Evolutionary conservation across 345 rosid genomes (phyloP).

Genomic region (Lepidium didymum): DNA sequence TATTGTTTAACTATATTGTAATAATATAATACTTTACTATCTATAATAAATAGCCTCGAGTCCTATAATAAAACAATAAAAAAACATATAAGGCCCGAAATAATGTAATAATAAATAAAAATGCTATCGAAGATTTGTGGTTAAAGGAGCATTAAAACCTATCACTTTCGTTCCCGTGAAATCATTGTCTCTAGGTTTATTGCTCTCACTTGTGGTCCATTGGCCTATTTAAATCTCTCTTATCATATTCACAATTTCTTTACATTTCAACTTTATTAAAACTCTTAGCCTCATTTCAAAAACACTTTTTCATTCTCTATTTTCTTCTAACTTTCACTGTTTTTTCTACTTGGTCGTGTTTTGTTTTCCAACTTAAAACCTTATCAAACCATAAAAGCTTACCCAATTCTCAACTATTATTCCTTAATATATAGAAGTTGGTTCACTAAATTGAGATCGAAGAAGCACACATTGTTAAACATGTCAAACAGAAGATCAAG

Average conservation of each 20-base stretch:
- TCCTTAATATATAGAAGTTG: background rate
- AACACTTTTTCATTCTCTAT: too few species aligned
- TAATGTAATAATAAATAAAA: background rate
- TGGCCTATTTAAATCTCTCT: slow-evolving; percentile 55
- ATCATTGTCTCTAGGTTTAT: slow-evolving; percentile 59
- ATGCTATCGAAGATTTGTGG: slow-evolving; percentile 7
- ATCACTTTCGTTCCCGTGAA: slow-evolving; percentile 36
- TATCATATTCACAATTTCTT: slow-evolving; percentile 40
- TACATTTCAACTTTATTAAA: slow-evolving; percentile 25
- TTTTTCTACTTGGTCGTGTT: background rate
- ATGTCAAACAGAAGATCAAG: slow-evolving; percentile 92
- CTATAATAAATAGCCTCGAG: too few species aligned
- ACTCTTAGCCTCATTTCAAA: background rate
- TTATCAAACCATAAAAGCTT: slow-evolving; percentile 10
- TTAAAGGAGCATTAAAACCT: slow-evolving; percentile 16
- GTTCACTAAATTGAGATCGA: background rate
- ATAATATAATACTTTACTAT: too few species aligned
- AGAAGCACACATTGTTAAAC: slow-evolving; percentile 1
- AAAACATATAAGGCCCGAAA: background rate
- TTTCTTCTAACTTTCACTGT: background rate
- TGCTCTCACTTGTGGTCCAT: slow-evolving; percentile 55
- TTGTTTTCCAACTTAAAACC: background rate
- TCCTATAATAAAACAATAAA: background rate
- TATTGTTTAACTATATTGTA: too few species aligned
- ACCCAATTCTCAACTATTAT: slow-evolving; percentile 1